A percentile compares a stretch with the other conserved stretches of the same genome.
phyloP scores from a whole-genome alignment of 106 monocot species.

The Dendrobium huoshanense region DNA sequence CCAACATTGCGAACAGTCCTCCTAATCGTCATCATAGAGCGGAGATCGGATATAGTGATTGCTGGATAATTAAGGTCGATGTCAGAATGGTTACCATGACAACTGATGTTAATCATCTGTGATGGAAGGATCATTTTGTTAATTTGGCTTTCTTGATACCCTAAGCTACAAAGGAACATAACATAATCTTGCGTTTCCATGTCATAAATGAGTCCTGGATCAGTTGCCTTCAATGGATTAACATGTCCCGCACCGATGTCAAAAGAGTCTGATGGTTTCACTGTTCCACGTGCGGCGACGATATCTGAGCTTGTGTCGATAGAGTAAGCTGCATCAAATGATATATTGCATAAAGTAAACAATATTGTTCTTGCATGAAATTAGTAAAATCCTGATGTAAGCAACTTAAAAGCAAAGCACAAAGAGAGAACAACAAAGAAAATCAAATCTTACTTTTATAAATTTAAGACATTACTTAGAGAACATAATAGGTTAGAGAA shows the following conservation, averaged over 20 bases:
- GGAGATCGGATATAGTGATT: slow-evolving; percentile 30
- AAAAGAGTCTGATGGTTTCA: slow-evolving; percentile 41
- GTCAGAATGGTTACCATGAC: slow-evolving; percentile 15
- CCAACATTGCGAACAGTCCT: slow-evolving; percentile 43
- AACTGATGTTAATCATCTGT: slow-evolving; percentile 18
- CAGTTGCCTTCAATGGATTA: slow-evolving; percentile 31
- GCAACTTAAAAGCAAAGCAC: too few species aligned
- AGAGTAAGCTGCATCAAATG: slow-evolving; percentile 31
- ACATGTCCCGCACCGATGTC: slow-evolving; percentile 48
- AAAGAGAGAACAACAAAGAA: too few species aligned
- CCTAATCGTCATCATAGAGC: slow-evolving; percentile 2
- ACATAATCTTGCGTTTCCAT: slow-evolving; percentile 40
- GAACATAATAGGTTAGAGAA: too few species aligned
- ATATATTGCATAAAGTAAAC: background rate
- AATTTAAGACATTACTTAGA: too few species aligned
- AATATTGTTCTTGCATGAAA: background rate
- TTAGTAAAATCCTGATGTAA: background rate
- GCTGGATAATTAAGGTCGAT: slow-evolving; percentile 50
- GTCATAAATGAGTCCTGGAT: slow-evolving; percentile 61
- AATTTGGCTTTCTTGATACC: slow-evolving; percentile 29
- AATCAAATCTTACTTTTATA: too few species aligned
- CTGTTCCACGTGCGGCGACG: slow-evolving; percentile 33
- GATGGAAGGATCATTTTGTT: slow-evolving; percentile 22
- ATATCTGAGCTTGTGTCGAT: slow-evolving; percentile 44
- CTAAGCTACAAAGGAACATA: slow-evolving; percentile 48